Evolutionary conservation across 1,139 yeast species (phyloP).

Genomic region (Debaryomyces nepalensis): DNA sequence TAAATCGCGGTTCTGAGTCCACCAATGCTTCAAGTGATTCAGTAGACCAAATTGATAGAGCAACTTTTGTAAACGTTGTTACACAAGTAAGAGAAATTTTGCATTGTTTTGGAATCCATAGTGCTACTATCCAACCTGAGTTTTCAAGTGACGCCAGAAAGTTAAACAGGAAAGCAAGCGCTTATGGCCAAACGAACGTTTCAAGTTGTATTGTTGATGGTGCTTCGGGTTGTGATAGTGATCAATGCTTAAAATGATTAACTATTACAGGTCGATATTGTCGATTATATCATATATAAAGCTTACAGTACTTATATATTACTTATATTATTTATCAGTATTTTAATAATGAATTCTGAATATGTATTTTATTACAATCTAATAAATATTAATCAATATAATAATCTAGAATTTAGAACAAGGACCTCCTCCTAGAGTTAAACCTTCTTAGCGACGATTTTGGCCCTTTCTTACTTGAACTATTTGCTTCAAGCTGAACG

Average conservation of each 20-base stretch:
- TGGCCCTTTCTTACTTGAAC: slow-evolving; percentile 2
- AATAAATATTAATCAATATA: no score
- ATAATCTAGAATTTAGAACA: no score
- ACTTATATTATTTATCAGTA: not conserved
- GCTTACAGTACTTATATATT: not conserved
- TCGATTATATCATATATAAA: no score
- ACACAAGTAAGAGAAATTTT: slow-evolving; percentile 76
- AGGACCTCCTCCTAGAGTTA: not conserved
- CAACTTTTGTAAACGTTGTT: slow-evolving; percentile 70
- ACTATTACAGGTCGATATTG: no score
- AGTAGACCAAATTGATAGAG: slow-evolving; percentile 39
- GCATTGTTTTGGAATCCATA: slow-evolving; percentile 85
- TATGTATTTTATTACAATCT: not conserved
- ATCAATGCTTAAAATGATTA: slow-evolving; percentile 26
- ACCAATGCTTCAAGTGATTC: slow-evolving; percentile 33
- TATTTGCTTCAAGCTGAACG: slow-evolving; percentile 9
- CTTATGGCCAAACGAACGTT: slow-evolving; percentile 40
- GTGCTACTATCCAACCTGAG: slow-evolving; percentile 96
- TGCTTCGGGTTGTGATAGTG: slow-evolving; percentile 41
- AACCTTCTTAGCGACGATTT: not conserved
- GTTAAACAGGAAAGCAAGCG: slow-evolving; percentile 23
- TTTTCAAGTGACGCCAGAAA: slow-evolving; percentile 31
- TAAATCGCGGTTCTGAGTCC: slow-evolving; percentile 44
- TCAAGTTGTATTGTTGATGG: slow-evolving; percentile 40
- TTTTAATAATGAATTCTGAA: not conserved